These are phyloP conservation scores for Plantago coronopus DNA, from an alignment of 305 asterid genomes.

Conservation along the genomic window DNA sequence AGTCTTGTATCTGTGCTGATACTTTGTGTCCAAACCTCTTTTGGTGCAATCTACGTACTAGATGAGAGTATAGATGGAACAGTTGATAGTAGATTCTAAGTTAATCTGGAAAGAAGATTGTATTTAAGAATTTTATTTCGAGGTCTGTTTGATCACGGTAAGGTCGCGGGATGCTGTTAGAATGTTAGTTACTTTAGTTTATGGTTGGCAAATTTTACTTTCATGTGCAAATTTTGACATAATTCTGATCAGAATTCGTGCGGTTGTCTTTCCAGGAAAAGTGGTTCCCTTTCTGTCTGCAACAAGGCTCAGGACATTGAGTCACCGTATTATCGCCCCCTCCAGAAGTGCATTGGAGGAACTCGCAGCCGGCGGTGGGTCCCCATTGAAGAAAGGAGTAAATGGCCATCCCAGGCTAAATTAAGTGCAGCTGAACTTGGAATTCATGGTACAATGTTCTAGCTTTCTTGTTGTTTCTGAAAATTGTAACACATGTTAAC, in stretches of 20 bases:
- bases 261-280: slow-evolving; percentile 61
- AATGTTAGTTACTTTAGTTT: background rate
- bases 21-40: no score
- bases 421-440: slow-evolving; percentile 61
- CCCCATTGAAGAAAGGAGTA: slow-evolving; percentile 68
- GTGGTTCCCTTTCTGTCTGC: slow-evolving; percentile 67
- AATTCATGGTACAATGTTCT: slow-evolving; percentile 53
- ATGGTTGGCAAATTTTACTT: no score
- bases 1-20: background rate
- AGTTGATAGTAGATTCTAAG: no score
- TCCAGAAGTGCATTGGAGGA: slow-evolving; percentile 80
- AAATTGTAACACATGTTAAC: background rate
- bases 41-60: no score
- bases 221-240: no score
- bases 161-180: background rate
- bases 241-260: background rate
- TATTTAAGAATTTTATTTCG: background rate
- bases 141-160: background rate
- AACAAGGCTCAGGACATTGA: slow-evolving; percentile 72
- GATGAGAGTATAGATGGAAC: no score
- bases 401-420: slow-evolving; percentile 81
- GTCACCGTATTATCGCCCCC: slow-evolving; percentile 87
- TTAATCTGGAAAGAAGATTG: no score
- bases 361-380: slow-evolving; percentile 88
- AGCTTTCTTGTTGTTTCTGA: background rate